Evolutionary conservation across 192 early-diverging fungal genomes (phyloP).

Genomic region (Chytriomyces sp.): DNA sequence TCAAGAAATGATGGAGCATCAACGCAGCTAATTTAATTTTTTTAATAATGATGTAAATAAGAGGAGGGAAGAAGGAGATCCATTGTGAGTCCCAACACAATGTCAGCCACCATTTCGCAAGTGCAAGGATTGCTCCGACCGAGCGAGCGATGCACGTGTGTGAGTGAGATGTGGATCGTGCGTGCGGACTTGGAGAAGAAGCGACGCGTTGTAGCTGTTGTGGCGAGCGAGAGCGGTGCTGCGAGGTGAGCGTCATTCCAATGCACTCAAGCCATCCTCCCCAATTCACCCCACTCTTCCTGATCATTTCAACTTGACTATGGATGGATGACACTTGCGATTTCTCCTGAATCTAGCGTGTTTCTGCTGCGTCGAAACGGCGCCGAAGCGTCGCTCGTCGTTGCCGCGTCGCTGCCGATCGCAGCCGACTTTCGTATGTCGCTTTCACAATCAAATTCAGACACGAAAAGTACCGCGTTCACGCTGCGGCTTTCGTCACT

Average conservation of each 20-base stretch:
- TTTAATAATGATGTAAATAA: too few relatives aligned
- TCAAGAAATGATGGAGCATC: not conserved
- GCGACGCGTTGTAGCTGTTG: conserved; percentile 4
- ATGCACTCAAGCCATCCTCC: too few relatives aligned
- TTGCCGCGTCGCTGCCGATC: not conserved
- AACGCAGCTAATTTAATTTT: not conserved
- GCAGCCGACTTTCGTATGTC: not conserved
- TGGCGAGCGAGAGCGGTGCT: not conserved
- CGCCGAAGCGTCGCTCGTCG: not conserved
- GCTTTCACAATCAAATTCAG: not conserved
- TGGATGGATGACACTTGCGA: not conserved
- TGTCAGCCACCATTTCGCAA: too few relatives aligned
- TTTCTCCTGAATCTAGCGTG: not conserved
- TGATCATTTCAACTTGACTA: not conserved
- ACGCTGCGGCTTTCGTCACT: not conserved
- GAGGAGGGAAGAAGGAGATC: too few relatives aligned
- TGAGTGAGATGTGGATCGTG: not conserved
- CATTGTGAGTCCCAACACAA: too few relatives aligned
- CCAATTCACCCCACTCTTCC: not conserved
- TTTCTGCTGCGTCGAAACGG: not conserved
- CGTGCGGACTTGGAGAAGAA: not conserved
- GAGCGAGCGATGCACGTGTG: not conserved
- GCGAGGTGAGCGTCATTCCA: not conserved
- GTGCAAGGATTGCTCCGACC: not conserved
- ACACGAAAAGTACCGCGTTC: not conserved